These are phyloP conservation scores for Mesostigma viride DNA, from an alignment of 139 green algal species.

Conservation along the genomic window DNA sequence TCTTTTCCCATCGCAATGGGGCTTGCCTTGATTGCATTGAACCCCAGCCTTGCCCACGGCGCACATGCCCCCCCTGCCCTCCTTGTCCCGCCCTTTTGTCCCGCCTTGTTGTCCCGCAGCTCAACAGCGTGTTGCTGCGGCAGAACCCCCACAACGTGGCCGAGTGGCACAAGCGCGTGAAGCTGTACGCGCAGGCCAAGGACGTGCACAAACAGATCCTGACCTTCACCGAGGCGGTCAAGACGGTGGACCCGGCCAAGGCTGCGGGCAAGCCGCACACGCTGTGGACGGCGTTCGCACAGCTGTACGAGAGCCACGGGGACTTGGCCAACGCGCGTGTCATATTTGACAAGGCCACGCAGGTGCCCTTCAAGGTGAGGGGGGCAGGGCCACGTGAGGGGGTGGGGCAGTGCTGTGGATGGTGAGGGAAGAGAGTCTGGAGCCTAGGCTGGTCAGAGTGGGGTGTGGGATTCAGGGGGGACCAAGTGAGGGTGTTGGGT, in stretches of 20 bases:
- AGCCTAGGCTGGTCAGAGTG: too few species aligned
- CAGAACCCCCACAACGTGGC: slow-evolving; percentile 96
- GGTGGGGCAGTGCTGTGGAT: too few species aligned
- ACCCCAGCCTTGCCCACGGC: too few species aligned
- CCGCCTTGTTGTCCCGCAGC: too few species aligned
- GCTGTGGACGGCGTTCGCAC: slow-evolving; percentile 85
- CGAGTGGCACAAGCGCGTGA: slow-evolving; percentile 89
- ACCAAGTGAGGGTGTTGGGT: too few species aligned
- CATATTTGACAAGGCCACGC: slow-evolving; percentile 81
- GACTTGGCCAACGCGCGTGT: slow-evolving; percentile 79
- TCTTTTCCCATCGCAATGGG: too few species aligned
- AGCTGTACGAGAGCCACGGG: slow-evolving; percentile 90
- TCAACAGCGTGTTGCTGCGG: slow-evolving; percentile 79
- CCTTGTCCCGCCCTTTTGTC: not conserved
- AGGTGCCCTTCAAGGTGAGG: slow-evolving; percentile 36
- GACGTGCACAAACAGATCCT: slow-evolving; percentile 66
- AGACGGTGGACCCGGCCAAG: slow-evolving; percentile 68
- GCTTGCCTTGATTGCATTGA: too few species aligned
- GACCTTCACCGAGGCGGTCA: slow-evolving; percentile 85
- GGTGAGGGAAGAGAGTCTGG: too few species aligned
- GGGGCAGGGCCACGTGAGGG: too few species aligned
- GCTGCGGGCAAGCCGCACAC: slow-evolving; percentile 33
- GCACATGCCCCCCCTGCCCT: too few species aligned
- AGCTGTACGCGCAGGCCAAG: slow-evolving; percentile 81
- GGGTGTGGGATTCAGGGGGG: too few species aligned